These are phyloP conservation scores for Ganoderma multipileum DNA, from an alignment of 1,284 basidiomycete genomes.

Conservation along the genomic window DNA sequence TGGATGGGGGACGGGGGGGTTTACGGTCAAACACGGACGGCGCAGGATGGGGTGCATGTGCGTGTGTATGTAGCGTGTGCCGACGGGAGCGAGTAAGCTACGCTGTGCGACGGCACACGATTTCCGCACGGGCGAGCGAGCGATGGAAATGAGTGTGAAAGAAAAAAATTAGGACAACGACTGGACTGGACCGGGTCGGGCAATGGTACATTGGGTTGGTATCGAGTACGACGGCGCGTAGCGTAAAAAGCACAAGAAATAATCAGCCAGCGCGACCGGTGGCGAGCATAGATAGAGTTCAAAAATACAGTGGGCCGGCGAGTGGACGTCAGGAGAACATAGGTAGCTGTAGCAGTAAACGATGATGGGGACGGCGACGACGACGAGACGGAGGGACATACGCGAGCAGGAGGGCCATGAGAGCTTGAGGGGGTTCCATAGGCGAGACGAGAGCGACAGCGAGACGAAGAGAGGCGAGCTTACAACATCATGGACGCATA, in stretches of 20 bases:
- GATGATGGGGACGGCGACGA: neutral
- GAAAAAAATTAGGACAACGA: slow-evolving; percentile 24
- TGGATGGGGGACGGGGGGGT: slow-evolving; percentile 1
- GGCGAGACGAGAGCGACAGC: slow-evolving; percentile 13
- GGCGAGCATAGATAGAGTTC: slow-evolving; percentile 16
- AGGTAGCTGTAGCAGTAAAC: slow-evolving; percentile 21
- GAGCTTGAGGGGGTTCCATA: slow-evolving; percentile 12
- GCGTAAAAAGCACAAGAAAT: slow-evolving; percentile 10
- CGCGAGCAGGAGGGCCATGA: slow-evolving; percentile 5
- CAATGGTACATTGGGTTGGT: slow-evolving; percentile 21
- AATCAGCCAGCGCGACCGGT: neutral
- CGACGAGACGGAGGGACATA: slow-evolving; percentile 3
- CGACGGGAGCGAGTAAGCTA: neutral
- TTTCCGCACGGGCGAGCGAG: neutral
- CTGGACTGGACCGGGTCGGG: slow-evolving; percentile 22
- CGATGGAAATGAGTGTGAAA: slow-evolving; percentile 13
- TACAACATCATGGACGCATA: slow-evolving; percentile 51
- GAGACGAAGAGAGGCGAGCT: slow-evolving; percentile 25
- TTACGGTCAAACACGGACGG: slow-evolving; percentile 2
- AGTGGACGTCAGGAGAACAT: slow-evolving; percentile 16
- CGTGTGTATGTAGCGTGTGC: slow-evolving; percentile 1
- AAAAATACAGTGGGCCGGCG: slow-evolving; percentile 14
- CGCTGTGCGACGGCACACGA: slow-evolving; percentile 1
- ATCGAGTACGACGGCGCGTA: slow-evolving; percentile 25
- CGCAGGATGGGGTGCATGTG: neutral